phyloP scores from a whole-genome alignment of 2,329 filamentous ascomycete genomes.

The Venturia effusa region DNA sequence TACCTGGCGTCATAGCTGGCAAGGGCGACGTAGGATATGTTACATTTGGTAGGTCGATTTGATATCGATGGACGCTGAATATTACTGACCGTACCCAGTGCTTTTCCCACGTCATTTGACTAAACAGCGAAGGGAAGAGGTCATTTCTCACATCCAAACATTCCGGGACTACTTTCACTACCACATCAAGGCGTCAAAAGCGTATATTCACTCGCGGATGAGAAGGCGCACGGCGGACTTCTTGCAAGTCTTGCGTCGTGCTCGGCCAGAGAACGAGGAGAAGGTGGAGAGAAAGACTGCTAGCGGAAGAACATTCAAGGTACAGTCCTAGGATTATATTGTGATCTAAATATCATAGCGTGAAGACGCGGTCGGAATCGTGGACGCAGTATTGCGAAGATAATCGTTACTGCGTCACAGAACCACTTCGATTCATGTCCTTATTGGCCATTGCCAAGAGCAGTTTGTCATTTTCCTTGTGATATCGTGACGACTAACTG shows the following conservation, averaged over 20 bases:
- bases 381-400: no score
- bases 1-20: conserved; percentile 69
- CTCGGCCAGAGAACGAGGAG: conserved; percentile 89
- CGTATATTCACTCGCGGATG: conserved; percentile 98
- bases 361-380: no score
- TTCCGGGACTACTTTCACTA: conserved; percentile 99
- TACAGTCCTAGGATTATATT: conserved; percentile 28
- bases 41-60: conserved; percentile 66
- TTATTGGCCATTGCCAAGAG: no score
- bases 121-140: conserved; percentile 78
- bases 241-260: conserved; percentile 87
- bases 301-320: conserved; percentile 82
- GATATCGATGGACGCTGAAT: conserved; percentile 13
- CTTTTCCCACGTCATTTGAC: conserved; percentile 93
- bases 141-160: conserved; percentile 98
- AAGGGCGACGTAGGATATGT: conserved; percentile 92
- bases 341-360: not conserved
- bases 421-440: no score
- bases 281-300: conserved; percentile 90
- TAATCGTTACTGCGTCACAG: no score
- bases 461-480: no score
- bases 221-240: conserved; percentile 95
- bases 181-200: conserved; percentile 98
- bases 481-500: no score
- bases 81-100: conserved; percentile 42